These are phyloP conservation scores for Neospermospora avenae DNA, from an alignment of 2,329 filamentous ascomycete species.

Conservation along the genomic window DNA sequence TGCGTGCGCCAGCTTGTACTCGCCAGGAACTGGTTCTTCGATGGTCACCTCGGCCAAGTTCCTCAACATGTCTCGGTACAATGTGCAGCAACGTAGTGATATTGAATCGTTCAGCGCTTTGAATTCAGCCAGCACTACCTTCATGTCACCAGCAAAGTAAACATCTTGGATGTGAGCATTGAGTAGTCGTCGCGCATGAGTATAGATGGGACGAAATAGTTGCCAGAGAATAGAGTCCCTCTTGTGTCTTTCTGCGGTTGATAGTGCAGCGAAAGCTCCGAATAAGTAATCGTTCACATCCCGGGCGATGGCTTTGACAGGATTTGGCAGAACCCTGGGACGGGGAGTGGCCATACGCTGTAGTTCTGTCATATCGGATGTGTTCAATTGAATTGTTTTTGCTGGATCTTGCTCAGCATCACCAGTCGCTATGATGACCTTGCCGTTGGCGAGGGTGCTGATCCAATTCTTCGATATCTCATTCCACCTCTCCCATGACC, in stretches of 20 bases:
- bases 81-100: background rate
- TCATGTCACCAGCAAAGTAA: background rate
- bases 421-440: background rate
- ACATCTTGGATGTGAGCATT: background rate
- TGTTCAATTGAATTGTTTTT: background rate
- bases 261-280: background rate
- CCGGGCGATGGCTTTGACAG: background rate
- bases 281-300: background rate
- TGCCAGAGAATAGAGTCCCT: background rate
- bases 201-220: background rate
- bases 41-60: background rate
- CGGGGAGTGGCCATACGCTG: background rate
- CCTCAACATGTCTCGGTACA: background rate
- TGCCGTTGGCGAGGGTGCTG: background rate
- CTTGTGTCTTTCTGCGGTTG: background rate
- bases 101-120: background rate
- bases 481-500: constrained; percentile 2
- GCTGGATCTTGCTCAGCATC: background rate
- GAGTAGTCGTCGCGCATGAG: background rate
- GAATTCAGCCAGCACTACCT: background rate
- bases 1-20: background rate
- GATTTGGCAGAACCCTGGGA: background rate
- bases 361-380: background rate
- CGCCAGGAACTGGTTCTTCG: background rate
- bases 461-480: background rate